Evolutionary conservation across 345 rosid genomes (phyloP).

Genomic region (thale cress (Arabidopsis thaliana)): DNA sequence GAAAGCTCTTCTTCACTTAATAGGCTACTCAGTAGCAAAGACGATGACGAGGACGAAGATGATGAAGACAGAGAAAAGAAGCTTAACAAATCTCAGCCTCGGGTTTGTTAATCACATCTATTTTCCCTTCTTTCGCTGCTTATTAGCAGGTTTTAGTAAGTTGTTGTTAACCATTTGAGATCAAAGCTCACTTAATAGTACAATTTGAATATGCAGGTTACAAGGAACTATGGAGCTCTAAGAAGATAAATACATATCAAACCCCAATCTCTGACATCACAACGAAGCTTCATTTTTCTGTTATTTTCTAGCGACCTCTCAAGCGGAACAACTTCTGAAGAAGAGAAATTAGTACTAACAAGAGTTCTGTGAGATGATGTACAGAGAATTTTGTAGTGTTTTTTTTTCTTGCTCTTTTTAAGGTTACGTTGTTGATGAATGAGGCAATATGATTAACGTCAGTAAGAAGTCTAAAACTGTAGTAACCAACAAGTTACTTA

Average conservation of each 20-base stretch:
- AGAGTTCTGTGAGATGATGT: constrained; percentile 1
- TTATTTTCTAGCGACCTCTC: neutral
- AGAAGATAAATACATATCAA: constrained; percentile 51
- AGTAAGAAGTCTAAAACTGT: neutral
- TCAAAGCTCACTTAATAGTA: neutral
- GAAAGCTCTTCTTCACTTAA: constrained; percentile 66
- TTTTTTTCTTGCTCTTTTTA: constrained; percentile 2
- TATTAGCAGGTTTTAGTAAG: neutral
- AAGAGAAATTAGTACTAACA: constrained; percentile 9
- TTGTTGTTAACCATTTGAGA: constrained; percentile 3
- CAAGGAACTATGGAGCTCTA: constrained; percentile 89
- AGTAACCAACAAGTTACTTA: too few species aligned
- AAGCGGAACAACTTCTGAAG: neutral
- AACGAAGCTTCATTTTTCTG: neutral
- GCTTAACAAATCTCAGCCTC: constrained; percentile 67
- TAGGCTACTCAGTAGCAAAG: constrained; percentile 63
- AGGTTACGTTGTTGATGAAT: neutral
- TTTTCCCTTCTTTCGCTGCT: neutral
- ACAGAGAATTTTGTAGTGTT: constrained; percentile 22
- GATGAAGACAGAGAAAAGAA: constrained; percentile 60
- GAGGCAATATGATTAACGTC: neutral
- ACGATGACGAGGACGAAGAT: constrained; percentile 73
- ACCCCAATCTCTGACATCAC: constrained; percentile 11
- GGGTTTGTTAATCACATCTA: constrained; percentile 53
- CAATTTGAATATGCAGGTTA: constrained; percentile 53